Conservation (phyloP, 352 stramenopile species). For the Globisporangium parvum region DNA sequence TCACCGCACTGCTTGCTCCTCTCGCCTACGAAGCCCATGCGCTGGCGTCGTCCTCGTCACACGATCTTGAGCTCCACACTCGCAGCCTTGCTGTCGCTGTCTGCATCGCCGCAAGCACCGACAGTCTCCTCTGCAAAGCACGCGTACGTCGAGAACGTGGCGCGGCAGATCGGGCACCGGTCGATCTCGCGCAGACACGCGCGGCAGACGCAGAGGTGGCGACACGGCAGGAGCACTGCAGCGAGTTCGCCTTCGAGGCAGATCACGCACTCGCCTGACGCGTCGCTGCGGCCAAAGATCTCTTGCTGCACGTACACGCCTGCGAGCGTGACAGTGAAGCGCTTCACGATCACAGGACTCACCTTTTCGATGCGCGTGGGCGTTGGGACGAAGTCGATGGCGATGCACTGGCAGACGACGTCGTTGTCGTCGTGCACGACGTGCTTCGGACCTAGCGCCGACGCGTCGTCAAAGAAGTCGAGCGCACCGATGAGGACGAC, state of each 20-base stretch:
- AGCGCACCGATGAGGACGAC: constrained; percentile 24
- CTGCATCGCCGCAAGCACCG: neutral
- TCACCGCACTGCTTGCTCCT: too few species aligned
- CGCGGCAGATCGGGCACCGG: constrained; percentile 60
- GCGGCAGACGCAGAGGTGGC: constrained; percentile 60
- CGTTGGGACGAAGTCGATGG: constrained; percentile 58
- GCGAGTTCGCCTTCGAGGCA: constrained; percentile 41
- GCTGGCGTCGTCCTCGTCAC: neutral
- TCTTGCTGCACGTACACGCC: constrained; percentile 42
- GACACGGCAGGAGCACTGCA: constrained; percentile 52
- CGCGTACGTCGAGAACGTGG: constrained; percentile 51
- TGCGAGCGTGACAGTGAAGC: constrained; percentile 33
- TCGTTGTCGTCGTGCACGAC: neutral
- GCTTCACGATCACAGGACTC: constrained; percentile 38
- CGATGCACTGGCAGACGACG: constrained; percentile 38
- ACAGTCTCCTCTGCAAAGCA: constrained; percentile 20
- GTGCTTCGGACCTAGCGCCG: neutral
- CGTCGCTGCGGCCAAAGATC: constrained; percentile 38
- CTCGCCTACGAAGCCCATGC: too few species aligned
- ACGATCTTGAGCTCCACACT: constrained; percentile 12
- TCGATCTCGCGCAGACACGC: constrained; percentile 67
- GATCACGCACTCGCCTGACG: constrained; percentile 49
- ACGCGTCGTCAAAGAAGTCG: constrained; percentile 6
- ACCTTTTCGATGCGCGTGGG: constrained; percentile 22
- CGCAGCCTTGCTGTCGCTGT: neutral